Base-by-base conservation (phyloP, 1,139 yeast genomes). In the Tardiomyces digboiensis region DNA sequence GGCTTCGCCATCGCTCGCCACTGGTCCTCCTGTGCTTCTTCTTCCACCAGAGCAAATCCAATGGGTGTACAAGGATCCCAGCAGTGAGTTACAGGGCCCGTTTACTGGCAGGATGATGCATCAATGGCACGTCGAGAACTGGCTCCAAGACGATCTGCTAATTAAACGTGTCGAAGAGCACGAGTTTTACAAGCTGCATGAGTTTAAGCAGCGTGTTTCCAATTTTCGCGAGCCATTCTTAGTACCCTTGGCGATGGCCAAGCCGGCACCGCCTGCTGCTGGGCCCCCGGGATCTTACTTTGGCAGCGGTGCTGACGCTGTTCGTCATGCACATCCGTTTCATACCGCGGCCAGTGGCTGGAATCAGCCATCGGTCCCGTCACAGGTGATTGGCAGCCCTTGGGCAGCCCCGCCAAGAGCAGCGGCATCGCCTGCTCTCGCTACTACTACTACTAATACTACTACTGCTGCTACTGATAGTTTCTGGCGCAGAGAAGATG, bases 71-170 rank as follows among this genome's bases (percentile, higher is more conserved):
- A 66, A 80, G 46, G 95, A 86, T 58, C 80, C 86, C 0, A 63
- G 73, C 40, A 86, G 85, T 2, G 72, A 66, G 44, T 81, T 78
- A 49, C 94, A 84, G 57, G 95, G 95, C 20, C 95, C 95, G 2
- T 86, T 85, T 59, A 71, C 71, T 43, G 88, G 93, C 1, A 64
- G 68, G 21, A 65, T 75, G 67, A 86, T 86, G 95, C 93, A 85
- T 52, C 78, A 71, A 43, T 86, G 95, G 95, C 75, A 74, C 49
- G 60, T 72, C 5, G 76, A 74, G 26, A 80, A 81, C 2, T 84
- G 82, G 63, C 70, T 86, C 50, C 68, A 67, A 42, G 70, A 70
- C 14, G 78, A 75, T 46, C 65, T 86, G 51, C 65, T 67, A 41
- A 68, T 86, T 45, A 72, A 84, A 49, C 72, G 89, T 38, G 55